Percentiles rank a stretch among this genome's conserved stretches.
Evolutionary conservation across 2,329 filamentous ascomycete genomes (phyloP).

Genomic region (Alternaria novae-zelandiae): DNA sequence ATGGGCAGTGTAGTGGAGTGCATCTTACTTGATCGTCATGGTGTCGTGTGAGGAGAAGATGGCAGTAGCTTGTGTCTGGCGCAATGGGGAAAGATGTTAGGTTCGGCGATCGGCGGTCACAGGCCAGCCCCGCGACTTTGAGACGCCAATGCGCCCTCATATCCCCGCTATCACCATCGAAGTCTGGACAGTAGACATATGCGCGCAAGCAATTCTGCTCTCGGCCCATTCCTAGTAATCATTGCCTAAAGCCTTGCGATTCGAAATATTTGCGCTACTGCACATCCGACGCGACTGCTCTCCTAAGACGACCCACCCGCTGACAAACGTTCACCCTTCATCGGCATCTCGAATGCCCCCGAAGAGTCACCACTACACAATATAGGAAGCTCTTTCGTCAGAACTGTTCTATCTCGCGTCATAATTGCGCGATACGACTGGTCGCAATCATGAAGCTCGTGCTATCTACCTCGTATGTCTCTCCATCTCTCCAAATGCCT

Average conservation of each 20-base stretch:
- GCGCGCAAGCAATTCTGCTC: neutral
- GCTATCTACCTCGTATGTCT: conserved; percentile 82
- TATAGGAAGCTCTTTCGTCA: neutral
- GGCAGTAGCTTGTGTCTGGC: conserved; percentile 10
- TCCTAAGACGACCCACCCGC: conserved; percentile 18
- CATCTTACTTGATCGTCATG: conserved; percentile 64
- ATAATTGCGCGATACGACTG: neutral
- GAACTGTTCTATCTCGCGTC: neutral
- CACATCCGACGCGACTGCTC: conserved; percentile 1
- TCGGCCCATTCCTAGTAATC: neutral
- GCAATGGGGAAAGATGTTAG: conserved; percentile 9
- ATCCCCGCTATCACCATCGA: conserved; percentile 6
- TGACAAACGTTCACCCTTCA: conserved; percentile 25
- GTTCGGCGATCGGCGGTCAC: conserved; percentile 24
- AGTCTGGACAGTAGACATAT: neutral
- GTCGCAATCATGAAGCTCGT: conserved; percentile 74
- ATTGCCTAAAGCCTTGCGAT: neutral
- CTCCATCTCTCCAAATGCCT: neutral
- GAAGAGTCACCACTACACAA: neutral
- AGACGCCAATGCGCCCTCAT: conserved; percentile 31
- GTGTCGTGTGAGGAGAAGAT: conserved; percentile 19
- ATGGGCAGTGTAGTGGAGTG: neutral
- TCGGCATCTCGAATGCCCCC: neutral
- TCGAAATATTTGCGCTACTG: neutral
- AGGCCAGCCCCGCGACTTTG: conserved; percentile 29